These are phyloP conservation scores for Drechslera avenae DNA, from an alignment of 2,329 filamentous ascomycete species.

Conservation along the genomic window DNA sequence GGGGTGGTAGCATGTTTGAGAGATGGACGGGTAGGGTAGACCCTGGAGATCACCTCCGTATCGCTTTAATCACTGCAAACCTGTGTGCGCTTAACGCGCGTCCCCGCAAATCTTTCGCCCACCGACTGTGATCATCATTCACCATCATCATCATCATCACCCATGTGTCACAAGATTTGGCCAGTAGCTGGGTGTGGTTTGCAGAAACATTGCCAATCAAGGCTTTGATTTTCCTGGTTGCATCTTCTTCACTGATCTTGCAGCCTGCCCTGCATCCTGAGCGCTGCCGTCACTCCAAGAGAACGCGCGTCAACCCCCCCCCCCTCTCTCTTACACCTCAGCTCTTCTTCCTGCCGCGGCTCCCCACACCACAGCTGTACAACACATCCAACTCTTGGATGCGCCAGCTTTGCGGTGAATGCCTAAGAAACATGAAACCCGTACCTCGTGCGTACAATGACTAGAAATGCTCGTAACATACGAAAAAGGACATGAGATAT, in stretches of 20 bases:
- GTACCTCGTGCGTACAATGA: conserved; percentile 23
- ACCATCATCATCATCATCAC: neutral
- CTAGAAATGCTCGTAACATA: conserved; percentile 35
- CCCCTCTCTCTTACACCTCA: conserved; percentile 20
- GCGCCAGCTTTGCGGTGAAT: conserved; percentile 13
- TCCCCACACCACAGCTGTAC: conserved; percentile 21
- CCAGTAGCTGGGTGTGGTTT: conserved; percentile 1
- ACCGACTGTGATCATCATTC: conserved; percentile 2
- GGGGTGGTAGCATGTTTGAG: neutral
- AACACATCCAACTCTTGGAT: conserved; percentile 21
- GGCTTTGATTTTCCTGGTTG: conserved; percentile 23
- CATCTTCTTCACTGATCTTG: conserved; percentile 11
- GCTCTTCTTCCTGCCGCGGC: conserved; percentile 12
- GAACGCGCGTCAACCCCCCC: conserved; percentile 34
- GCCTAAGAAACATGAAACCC: conserved; percentile 20
- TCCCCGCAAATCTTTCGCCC: conserved; percentile 12
- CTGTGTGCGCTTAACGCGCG: conserved; percentile 13
- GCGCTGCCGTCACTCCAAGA: conserved; percentile 5
- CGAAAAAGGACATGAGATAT: conserved; percentile 34
- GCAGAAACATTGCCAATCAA: conserved; percentile 22
- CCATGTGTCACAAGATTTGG: conserved; percentile 1
- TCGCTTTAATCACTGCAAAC: neutral
- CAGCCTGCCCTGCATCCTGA: conserved; percentile 10
- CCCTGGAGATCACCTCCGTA: neutral
- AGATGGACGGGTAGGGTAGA: conserved; percentile 1